Percentiles rank a stretch among this genome's conserved stretches.
Evolutionary conservation across 352 stramenopile genomes (phyloP).

Genomic region (Phytophthora quininea): DNA sequence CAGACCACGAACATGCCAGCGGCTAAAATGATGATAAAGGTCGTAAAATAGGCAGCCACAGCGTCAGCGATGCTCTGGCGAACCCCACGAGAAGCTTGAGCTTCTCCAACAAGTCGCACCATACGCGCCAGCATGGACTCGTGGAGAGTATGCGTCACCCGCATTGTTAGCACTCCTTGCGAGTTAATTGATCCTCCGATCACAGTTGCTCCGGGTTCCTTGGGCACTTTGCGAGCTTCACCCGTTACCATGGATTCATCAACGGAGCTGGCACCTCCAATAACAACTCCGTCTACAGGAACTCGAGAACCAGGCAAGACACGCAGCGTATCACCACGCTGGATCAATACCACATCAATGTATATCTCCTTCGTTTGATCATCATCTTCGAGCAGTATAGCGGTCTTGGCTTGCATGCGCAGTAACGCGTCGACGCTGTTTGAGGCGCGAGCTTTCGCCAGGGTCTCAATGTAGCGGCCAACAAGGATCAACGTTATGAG

Average conservation of each 20-base stretch:
- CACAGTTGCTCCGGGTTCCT: conserved; percentile 59
- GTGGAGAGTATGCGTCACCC: conserved; percentile 73
- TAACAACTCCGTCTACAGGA: conserved; percentile 75
- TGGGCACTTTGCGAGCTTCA: conserved; percentile 70
- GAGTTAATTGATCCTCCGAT: conserved; percentile 79
- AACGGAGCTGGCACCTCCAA: conserved; percentile 66
- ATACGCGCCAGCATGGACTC: conserved; percentile 83
- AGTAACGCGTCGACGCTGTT: conserved; percentile 72
- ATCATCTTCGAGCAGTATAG: conserved; percentile 82
- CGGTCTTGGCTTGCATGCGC: conserved; percentile 82
- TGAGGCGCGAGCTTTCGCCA: conserved; percentile 70
- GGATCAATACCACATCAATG: conserved; percentile 79
- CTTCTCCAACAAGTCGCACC: conserved; percentile 73
- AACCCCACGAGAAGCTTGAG: conserved; percentile 65
- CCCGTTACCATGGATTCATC: conserved; percentile 85
- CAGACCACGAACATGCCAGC: conserved; percentile 72
- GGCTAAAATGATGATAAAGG: conserved; percentile 71
- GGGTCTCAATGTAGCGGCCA: conserved; percentile 78
- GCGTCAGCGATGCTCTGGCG: conserved; percentile 71
- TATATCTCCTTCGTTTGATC: conserved; percentile 56
- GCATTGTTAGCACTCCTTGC: conserved; percentile 69
- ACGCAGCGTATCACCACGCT: conserved; percentile 72
- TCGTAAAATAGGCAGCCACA: conserved; percentile 76
- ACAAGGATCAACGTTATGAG: conserved; percentile 76
- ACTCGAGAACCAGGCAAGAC: conserved; percentile 72